Evolutionary conservation across 1,284 basidiomycete species (phyloP).

Genomic region (Phellopilus nigrolimitatus): DNA sequence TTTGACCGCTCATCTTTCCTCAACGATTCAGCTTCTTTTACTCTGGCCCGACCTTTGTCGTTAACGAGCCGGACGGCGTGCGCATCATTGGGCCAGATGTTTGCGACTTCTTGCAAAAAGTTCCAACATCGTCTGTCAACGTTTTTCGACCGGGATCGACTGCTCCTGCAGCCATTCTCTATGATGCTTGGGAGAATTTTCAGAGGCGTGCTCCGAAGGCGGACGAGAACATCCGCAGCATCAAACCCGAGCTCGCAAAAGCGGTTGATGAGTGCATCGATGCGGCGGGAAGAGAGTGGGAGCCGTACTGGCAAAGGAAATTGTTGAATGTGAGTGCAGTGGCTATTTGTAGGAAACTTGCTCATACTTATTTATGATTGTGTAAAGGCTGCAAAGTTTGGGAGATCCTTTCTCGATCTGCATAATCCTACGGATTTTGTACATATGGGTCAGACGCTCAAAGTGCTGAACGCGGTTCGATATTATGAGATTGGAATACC

Average conservation of each 20-base stretch:
- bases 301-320: slow-evolving; percentile 82
- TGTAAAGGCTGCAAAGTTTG: slow-evolving; percentile 87
- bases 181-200: slow-evolving; percentile 91
- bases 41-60: slow-evolving; percentile 67
- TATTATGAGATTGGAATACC: slow-evolving; percentile 92
- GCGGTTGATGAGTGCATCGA: slow-evolving; percentile 94
- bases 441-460: slow-evolving; percentile 85
- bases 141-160: slow-evolving; percentile 92
- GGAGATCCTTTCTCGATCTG: slow-evolving; percentile 88
- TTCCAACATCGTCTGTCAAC: slow-evolving; percentile 76
- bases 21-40: slow-evolving; percentile 84
- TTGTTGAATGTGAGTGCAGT: slow-evolving; percentile 65
- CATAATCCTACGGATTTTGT: slow-evolving; percentile 91
- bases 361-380: background rate
- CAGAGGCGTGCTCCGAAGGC: slow-evolving; percentile 80
- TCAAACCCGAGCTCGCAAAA: slow-evolving; percentile 78
- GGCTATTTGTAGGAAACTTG: slow-evolving; percentile 10
- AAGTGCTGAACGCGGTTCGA: slow-evolving; percentile 93
- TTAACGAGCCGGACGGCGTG: slow-evolving; percentile 86
- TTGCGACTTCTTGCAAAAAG: slow-evolving; percentile 91
- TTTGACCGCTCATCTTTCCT: too few relatives aligned
- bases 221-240: slow-evolving; percentile 88
- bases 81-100: slow-evolving; percentile 76
- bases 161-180: slow-evolving; percentile 86
- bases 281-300: slow-evolving; percentile 91